Conservation (phyloP, 108 stramenopile species). For the Skeletonema costatum region DNA sequence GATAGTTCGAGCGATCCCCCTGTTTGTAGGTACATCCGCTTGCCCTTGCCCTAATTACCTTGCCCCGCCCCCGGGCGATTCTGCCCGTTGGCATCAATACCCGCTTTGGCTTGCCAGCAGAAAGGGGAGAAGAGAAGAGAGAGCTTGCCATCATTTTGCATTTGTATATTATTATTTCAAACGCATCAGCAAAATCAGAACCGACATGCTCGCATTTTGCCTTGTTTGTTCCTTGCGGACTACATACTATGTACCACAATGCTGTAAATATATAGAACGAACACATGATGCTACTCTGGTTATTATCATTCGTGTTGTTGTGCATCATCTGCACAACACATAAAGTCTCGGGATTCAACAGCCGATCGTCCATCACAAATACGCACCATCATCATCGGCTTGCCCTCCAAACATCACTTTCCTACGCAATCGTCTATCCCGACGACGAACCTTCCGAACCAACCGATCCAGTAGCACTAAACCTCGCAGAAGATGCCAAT, state of each 20-base stretch:
- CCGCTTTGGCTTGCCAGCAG: too few relatives aligned
- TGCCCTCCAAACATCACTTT: not conserved
- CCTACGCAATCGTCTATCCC: not conserved
- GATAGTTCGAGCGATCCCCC: too few relatives aligned
- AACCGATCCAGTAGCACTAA: not conserved
- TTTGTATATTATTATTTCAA: too few relatives aligned
- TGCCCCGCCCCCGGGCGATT: too few relatives aligned
- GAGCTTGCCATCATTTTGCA: too few relatives aligned
- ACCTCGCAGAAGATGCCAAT: slow-evolving; percentile 6
- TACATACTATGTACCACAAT: not conserved
- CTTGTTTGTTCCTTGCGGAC: too few relatives aligned
- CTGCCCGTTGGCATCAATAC: too few relatives aligned
- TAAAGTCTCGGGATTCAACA: not conserved
- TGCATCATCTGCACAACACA: not conserved
- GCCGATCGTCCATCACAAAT: not conserved
- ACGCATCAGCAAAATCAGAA: too few relatives aligned
- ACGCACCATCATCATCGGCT: not conserved
- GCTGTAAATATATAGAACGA: not conserved
- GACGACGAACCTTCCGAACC: not conserved
- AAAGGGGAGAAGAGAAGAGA: too few relatives aligned
- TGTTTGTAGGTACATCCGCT: too few relatives aligned
- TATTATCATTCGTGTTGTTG: not conserved
- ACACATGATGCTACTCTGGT: not conserved
- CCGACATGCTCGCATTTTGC: too few relatives aligned
- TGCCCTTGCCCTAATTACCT: too few relatives aligned